phyloP scores from a whole-genome alignment of 108 stramenopile genomes.

The Stephanodiscus triporus region DNA sequence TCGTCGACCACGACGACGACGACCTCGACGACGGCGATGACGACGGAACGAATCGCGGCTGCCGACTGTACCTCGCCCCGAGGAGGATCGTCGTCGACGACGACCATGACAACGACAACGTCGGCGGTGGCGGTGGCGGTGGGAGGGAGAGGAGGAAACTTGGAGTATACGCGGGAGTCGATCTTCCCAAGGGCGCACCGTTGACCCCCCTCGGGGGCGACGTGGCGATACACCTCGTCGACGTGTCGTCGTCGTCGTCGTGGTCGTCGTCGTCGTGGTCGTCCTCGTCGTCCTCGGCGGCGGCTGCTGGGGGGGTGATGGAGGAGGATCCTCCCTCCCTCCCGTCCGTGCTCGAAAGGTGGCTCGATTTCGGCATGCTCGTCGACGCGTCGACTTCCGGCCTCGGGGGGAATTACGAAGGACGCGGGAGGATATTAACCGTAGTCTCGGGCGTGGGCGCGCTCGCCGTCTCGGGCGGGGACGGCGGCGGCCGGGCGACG shows the following conservation, averaged over 20 bases:
- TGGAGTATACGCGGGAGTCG: background rate
- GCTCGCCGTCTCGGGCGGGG: conserved; percentile 12
- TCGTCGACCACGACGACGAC: background rate
- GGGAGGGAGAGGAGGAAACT: background rate
- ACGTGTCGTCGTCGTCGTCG: conserved; percentile 27
- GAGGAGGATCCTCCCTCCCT: background rate
- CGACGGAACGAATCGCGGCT: too few relatives aligned
- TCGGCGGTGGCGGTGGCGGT: background rate
- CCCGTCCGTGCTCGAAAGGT: conserved; percentile 11
- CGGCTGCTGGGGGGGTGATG: too few relatives aligned
- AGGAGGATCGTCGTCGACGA: background rate
- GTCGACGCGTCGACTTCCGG: conserved; percentile 26
- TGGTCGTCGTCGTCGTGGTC: background rate
- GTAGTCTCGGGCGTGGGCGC: conserved; percentile 31
- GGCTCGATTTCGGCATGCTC: conserved; percentile 17
- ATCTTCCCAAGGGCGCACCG: background rate
- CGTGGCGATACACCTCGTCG: conserved; percentile 29
- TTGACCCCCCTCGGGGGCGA: conserved; percentile 13
- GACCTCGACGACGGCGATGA: too few relatives aligned
- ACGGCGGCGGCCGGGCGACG: background rate
- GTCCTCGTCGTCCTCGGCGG: too few relatives aligned
- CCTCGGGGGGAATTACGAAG: conserved; percentile 42
- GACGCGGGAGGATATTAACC: conserved; percentile 15
- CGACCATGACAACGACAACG: background rate
- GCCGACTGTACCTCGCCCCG: conserved; percentile 1